Base-by-base conservation (phyloP, 495 filamentous ascomycete species). In the Xeromyces bisporus region DNA sequence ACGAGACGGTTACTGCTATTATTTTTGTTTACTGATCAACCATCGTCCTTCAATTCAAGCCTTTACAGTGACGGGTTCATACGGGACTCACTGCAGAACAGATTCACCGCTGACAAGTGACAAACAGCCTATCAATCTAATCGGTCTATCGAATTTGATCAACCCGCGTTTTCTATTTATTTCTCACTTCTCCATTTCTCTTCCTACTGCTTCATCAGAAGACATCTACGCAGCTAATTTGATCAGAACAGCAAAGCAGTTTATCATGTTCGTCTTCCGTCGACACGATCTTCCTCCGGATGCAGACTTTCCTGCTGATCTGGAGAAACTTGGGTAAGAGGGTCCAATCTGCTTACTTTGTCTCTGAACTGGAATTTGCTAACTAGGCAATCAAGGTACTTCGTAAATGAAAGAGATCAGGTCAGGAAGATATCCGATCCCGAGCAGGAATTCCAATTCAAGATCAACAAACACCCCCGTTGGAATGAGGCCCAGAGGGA, bases 211-310 rank as follows among this genome's bases (percentile, higher is more conserved):
- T n/a, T n/a, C n/a, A n/a, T n/a, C n/a, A n/a, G n/a, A n/a, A n/a
- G n/a, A n/a, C n/a, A n/a, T n/a, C n/a, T n/a, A n/a, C n/a, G n/a
- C n/a, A n/a, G n/a, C n/a, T n/a, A n/a, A n/a, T n/a, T n/a, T n/a
- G n/a, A n/a, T n/a, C n/a, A n/a, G n/a, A n/a, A n/a, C n/a, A n/a
- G n/a, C n/a, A n/a, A n/a, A n/a, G n/a, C n/a, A n/a, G n/a, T n/a
- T n/a, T n/a, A n/a, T n/a, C 29, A 86, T 91, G 83, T 87, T 84
- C 59, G 70, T 45, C 72, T 75, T 37, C 50, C 59, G 35, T 53
- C 61, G 53, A 53, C 57, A 39, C 51, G 68, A 60, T 60, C 71
- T 92, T 4, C 80, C 80, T n/a, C 35, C 55, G 13, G 85, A 91
- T 42, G 69, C 77, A 2, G 32, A 53, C 9, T 87, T 75, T 40